A percentile compares a stretch with the other conserved stretches of the same genome.
Evolutionary conservation across 2,329 filamentous ascomycete genomes (phyloP).

Genomic region (Fusarium graminum): DNA sequence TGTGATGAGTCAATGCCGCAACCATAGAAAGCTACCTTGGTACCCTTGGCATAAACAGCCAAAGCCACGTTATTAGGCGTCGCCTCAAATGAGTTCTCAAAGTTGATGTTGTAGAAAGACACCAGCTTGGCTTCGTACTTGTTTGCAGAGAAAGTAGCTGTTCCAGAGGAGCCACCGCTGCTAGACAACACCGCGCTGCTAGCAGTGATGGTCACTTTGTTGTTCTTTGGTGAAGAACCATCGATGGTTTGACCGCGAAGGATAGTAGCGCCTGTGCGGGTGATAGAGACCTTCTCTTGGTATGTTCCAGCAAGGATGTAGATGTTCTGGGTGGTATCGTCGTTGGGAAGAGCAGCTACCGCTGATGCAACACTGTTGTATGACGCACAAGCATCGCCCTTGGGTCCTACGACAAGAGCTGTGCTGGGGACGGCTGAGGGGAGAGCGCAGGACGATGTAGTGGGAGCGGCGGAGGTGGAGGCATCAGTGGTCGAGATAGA

Average conservation of each 20-base stretch:
- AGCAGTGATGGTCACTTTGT: slow-evolving; percentile 66
- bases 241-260: slow-evolving; percentile 62
- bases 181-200: slow-evolving; percentile 34
- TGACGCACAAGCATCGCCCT: slow-evolving; percentile 55
- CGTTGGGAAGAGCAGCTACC: slow-evolving; percentile 48
- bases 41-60: slow-evolving; percentile 51
- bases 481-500: not conserved
- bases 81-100: slow-evolving; percentile 41
- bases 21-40: slow-evolving; percentile 56
- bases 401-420: slow-evolving; percentile 57
- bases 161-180: slow-evolving; percentile 27
- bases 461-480: slow-evolving; percentile 13
- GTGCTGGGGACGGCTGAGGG: slow-evolving; percentile 44
- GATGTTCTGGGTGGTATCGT: slow-evolving; percentile 56
- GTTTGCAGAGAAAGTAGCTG: slow-evolving; percentile 47
- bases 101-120: slow-evolving; percentile 52
- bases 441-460: slow-evolving; percentile 12
- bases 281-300: slow-evolving; percentile 56
- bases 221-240: slow-evolving; percentile 60
- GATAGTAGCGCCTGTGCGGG: slow-evolving; percentile 57
- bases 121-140: slow-evolving; percentile 50
- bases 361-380: slow-evolving; percentile 60
- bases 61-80: slow-evolving; percentile 38
- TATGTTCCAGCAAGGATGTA: slow-evolving; percentile 61
- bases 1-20: slow-evolving; percentile 51